Evolutionary conservation across 345 rosid genomes (phyloP).

Genomic region (Conringia planisiliqua): DNA sequence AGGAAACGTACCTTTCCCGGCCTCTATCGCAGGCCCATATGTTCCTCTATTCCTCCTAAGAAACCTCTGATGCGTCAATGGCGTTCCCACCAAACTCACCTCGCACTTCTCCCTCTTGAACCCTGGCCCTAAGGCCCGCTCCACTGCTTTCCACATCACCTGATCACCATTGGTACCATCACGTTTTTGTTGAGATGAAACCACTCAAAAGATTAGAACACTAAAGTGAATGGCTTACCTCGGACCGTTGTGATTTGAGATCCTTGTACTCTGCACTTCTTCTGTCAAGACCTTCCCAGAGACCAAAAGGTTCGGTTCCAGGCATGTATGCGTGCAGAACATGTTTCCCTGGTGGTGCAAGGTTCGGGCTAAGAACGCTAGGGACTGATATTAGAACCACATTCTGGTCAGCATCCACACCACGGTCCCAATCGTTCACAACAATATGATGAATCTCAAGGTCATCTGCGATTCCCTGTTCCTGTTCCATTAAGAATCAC

Average conservation of each 20-base stretch:
- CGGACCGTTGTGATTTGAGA: conserved; percentile 80
- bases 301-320: conserved; percentile 76
- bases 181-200: background rate
- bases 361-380: conserved; percentile 66
- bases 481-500: conserved; percentile 2
- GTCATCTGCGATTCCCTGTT: conserved; percentile 64
- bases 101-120: conserved; percentile 74
- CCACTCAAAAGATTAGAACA: background rate
- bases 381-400: conserved; percentile 88
- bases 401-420: conserved; percentile 92
- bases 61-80: conserved; percentile 79
- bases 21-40: conserved; percentile 82
- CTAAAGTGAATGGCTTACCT: conserved; percentile 43
- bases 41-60: conserved; percentile 80
- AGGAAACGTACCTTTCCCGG: conserved; percentile 73
- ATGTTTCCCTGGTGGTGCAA: conserved; percentile 88
- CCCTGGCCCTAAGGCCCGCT: conserved; percentile 72
- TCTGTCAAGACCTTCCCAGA: conserved; percentile 86
- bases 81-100: conserved; percentile 86
- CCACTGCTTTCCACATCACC: conserved; percentile 93
- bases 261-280: conserved; percentile 66
- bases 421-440: conserved; percentile 84
- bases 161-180: conserved; percentile 13
- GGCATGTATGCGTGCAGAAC: conserved; percentile 81
- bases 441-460: conserved; percentile 92